Base-by-base conservation (phyloP, 2,329 filamentous ascomycete genomes). In the Pseudodiploospora longispora region DNA sequence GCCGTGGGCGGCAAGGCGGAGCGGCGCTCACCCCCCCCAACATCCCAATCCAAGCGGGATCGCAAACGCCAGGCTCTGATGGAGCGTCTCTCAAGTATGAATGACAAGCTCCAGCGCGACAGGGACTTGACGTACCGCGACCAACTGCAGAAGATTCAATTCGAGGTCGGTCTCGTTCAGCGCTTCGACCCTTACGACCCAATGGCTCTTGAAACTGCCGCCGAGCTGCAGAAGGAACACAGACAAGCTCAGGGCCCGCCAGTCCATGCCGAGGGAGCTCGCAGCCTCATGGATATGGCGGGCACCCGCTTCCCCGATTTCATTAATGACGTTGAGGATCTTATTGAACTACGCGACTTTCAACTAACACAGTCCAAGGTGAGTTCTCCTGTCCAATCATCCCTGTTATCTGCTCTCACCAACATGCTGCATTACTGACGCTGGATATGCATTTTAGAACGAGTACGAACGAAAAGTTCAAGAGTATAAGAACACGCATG, bases 141-240 rank as follows among this genome's bases (percentile, higher is more conserved):
- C 52, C 88, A 96, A 65, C 76, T 96, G 2, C 84, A 93, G 57
- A 87, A 87, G 53, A 80, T 96, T n/a, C 90, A 96, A 66, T 82
- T 87, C 52, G 90, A 95, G 63, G 89, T 90, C 67, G 87, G 79
- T 47, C 75, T 95, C 38, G 87, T 95, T 52, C 82, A 88, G 62
- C 82, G 86, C 54, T 86, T 93, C 42, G 85, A 95, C 57, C 85
- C 87, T 1, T 94, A 95, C 62, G 72, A 75, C 42, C 73, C 81
- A 48, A 77, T 80, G 48, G 80, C 87, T 40, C 73, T 95, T 38
- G 83, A 88, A 50, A 78, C 85, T 45, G 80, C 89, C 50, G 72
- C 75, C 41, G 78, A 81, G 53, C 66, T 84, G 57, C 77, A 79
- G 47, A 70, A 74, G 49, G 69, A 75, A 46, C 72, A 77, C 44